Evolutionary conservation across 2,329 filamentous ascomycete species (phyloP), one percentile per base, ranked within the genome.

Genomic region (Ceratocystiopsis brevicomis): DNA sequence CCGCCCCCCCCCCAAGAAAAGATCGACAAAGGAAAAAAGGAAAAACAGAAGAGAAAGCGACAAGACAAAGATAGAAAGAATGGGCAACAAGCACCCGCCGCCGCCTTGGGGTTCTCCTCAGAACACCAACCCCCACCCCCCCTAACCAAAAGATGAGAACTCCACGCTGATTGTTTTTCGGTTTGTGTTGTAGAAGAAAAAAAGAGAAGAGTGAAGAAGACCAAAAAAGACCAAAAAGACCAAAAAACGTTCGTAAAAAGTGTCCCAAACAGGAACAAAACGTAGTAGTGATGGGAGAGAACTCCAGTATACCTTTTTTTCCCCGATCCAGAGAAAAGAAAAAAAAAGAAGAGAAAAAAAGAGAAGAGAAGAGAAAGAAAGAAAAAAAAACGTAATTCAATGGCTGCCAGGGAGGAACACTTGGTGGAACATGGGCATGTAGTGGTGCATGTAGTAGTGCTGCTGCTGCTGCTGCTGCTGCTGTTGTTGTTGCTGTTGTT

Each of bases 381-480:
- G 34, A 39, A 41, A 41, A 17, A 37, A 34, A 4, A 37, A 30
- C 13, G 19, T 18, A 15, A 4, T 16, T 44, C n/a, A 48, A 17
- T 46, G 44, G 36, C 40, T 43, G 8, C 44, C 41, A 18, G 44
- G 43, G 17, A 48, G 17, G 51, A 73, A 63, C 42, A 72, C 63
- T 56, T 69, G 69, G 39, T 71, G 68, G 45, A 72, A 71, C 19
- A 66, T 61, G 40, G 65, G 58, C 45, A 66, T 61, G 45, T 68
- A 63, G 48, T 69, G 67, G 36, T 68, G 42, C 13, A 40, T 33
- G 4, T 45, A 40, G 13, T 46, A 42, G 2, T 42, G 59, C 40
- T 61, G 61, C 56, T 51, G 62, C 66, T 44, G 38, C 1, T 44
- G 46, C 30, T 37, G 41, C 35, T 49, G 47, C 32, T 47, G 42